A percentile compares a stretch with the other conserved stretches of the same genome.
phyloP scores from a whole-genome alignment of 2,329 filamentous ascomycete species.

The Colletotrichum navitas region DNA sequence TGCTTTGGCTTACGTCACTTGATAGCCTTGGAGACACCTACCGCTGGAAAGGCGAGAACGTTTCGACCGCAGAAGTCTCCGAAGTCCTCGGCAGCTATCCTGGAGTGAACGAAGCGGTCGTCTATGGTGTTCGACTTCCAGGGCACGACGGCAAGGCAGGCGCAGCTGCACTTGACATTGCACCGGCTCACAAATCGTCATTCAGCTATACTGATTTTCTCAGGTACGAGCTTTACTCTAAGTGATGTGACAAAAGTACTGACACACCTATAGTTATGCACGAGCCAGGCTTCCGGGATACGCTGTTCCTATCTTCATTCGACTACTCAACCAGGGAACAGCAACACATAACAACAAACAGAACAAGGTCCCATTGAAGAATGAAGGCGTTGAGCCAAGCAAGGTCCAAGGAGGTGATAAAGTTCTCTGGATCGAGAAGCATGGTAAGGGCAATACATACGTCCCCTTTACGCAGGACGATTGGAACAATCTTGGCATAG shows the following conservation, averaged over 20 bases:
- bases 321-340: conserved; percentile 69
- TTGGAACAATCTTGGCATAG: conserved; percentile 58
- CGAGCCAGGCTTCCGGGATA: conserved; percentile 75
- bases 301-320: conserved; percentile 80
- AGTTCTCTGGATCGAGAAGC: conserved; percentile 66
- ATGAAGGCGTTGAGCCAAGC: conserved; percentile 34
- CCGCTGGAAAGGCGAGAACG: conserved; percentile 80
- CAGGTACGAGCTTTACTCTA: conserved; percentile 50
- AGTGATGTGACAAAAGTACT: not conserved
- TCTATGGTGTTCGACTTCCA: conserved; percentile 76
- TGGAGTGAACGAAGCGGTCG: conserved; percentile 74
- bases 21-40: conserved; percentile 77
- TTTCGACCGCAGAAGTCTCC: conserved; percentile 75
- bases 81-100: conserved; percentile 71
- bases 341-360: conserved; percentile 82
- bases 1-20: conserved; percentile 14
- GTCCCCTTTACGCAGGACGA: conserved; percentile 69
- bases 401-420: conserved; percentile 52
- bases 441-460: conserved; percentile 66
- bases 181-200: conserved; percentile 56
- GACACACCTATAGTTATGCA: conserved; percentile 57
- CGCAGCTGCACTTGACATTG: conserved; percentile 71
- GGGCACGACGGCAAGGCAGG: conserved; percentile 77
- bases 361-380: conserved; percentile 76
- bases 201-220: conserved; percentile 74